Evolutionary conservation across 768 basidiomycete genomes (phyloP).

Genomic region (Hebeloma cylindrosporum): DNA sequence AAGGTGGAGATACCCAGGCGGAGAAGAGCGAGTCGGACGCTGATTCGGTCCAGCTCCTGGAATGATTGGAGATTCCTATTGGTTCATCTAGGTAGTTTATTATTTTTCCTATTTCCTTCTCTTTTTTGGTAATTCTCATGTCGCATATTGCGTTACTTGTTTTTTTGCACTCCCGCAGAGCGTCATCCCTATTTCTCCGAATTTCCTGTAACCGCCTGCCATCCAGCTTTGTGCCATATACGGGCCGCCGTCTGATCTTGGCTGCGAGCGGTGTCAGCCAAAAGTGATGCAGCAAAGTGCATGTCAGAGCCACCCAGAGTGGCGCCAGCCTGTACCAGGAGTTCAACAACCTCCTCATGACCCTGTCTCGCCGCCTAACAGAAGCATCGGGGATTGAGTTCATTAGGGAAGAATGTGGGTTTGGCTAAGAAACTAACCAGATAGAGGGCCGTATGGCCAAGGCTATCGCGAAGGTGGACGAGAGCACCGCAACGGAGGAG

Average conservation of each 20-base stretch:
- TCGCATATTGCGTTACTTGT: too few relatives aligned
- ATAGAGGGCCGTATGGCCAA: constrained; percentile 85
- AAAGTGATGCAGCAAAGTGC: constrained; percentile 53
- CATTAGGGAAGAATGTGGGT: constrained; percentile 4
- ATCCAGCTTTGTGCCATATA: constrained; percentile 60
- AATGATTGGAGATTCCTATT: constrained; percentile 8
- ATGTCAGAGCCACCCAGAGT: constrained; percentile 69
- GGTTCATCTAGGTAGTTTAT: constrained; percentile 2
- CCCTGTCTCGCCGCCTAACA: constrained; percentile 73
- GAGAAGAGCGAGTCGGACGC: constrained; percentile 29
- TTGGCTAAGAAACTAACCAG: constrained; percentile 49
- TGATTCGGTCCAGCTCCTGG: constrained; percentile 22
- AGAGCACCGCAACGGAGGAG: constrained; percentile 74
- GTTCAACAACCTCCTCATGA: constrained; percentile 57
- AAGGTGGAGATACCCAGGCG: constrained; percentile 30
- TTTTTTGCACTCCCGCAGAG: too few relatives aligned
- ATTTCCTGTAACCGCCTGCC: constrained; percentile 17
- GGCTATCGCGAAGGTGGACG: constrained; percentile 75
- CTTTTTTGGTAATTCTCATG: not conserved
- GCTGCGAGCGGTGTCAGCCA: constrained; percentile 32
- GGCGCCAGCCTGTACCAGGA: constrained; percentile 72
- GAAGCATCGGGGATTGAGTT: constrained; percentile 3
- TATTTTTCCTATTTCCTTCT: not conserved
- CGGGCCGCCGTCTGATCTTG: constrained; percentile 45
- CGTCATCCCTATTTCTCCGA: not conserved